These are phyloP conservation scores for Pythium apleroticum DNA, from an alignment of 352 stramenopile species.

Conservation along the genomic window DNA sequence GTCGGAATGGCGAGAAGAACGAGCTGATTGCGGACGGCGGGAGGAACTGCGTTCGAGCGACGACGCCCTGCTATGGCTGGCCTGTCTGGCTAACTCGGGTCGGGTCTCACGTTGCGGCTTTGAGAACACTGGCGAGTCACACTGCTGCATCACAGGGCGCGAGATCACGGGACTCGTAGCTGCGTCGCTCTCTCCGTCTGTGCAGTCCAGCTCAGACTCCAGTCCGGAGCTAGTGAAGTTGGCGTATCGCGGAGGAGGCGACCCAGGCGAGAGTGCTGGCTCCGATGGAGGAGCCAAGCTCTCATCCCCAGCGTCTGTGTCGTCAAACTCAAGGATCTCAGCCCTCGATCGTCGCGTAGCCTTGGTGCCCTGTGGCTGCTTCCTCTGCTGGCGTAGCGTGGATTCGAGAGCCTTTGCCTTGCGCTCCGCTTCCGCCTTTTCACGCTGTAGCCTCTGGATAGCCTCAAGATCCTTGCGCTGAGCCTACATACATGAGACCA, in stretches of 20 bases:
- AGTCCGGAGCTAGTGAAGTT: neutral
- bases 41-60: neutral
- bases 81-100: neutral
- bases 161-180: neutral
- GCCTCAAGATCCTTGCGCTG: slow-evolving; percentile 38
- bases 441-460: slow-evolving; percentile 34
- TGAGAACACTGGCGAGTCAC: slow-evolving; percentile 29
- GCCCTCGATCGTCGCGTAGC: neutral
- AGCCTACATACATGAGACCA: slow-evolving; percentile 29
- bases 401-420: slow-evolving; percentile 31
- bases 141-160: slow-evolving; percentile 10
- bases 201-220: slow-evolving; percentile 11
- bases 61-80: neutral
- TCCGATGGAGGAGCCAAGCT: slow-evolving; percentile 15
- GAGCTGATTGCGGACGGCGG: slow-evolving; percentile 1
- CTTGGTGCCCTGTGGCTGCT: neutral
- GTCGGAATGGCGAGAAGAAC: neutral
- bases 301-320: slow-evolving; percentile 23
- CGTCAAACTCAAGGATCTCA: slow-evolving; percentile 7
- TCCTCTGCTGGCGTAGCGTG: slow-evolving; percentile 20
- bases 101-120: neutral
- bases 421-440: slow-evolving; percentile 38
- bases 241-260: slow-evolving; percentile 3
- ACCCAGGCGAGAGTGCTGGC: slow-evolving; percentile 2
- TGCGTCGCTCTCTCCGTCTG: slow-evolving; percentile 6